Evolutionary conservation across 2,329 filamentous ascomycete species (phyloP).

Genomic region (Fusarium continuum): DNA sequence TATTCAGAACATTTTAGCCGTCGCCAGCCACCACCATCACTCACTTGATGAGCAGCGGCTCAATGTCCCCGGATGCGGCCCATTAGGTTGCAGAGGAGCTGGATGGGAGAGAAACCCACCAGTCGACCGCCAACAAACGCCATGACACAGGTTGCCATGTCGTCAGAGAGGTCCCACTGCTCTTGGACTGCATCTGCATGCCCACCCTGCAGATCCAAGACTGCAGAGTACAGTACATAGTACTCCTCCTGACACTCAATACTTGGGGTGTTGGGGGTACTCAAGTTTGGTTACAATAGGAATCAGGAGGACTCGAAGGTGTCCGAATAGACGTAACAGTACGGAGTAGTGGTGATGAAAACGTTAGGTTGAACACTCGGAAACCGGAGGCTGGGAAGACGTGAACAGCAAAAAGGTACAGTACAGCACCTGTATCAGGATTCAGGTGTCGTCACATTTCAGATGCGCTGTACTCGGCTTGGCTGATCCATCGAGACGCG

Average conservation of each 20-base stretch:
- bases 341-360: not conserved
- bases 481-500: constrained; percentile 28
- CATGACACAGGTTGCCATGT: constrained; percentile 30
- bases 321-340: not conserved
- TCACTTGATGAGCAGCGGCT: not conserved
- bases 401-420: constrained; percentile 10
- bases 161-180: constrained; percentile 31
- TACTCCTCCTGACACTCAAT: constrained; percentile 19
- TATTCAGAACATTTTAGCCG: not conserved
- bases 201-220: constrained; percentile 17
- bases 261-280: constrained; percentile 5
- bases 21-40: not conserved
- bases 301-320: not conserved
- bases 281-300: not conserved
- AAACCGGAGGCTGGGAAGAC: constrained; percentile 13
- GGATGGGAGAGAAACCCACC: constrained; percentile 3
- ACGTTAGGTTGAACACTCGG: not conserved
- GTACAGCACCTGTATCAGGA: too few species aligned
- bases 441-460: not conserved
- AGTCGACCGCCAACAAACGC: constrained; percentile 20
- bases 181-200: constrained; percentile 34
- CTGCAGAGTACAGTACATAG: not conserved
- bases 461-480: constrained; percentile 28
- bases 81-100: constrained; percentile 16
- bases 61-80: constrained; percentile 29